phyloP scores from a whole-genome alignment of 2,329 filamentous ascomycete genomes.

The Penicillium palitans region DNA sequence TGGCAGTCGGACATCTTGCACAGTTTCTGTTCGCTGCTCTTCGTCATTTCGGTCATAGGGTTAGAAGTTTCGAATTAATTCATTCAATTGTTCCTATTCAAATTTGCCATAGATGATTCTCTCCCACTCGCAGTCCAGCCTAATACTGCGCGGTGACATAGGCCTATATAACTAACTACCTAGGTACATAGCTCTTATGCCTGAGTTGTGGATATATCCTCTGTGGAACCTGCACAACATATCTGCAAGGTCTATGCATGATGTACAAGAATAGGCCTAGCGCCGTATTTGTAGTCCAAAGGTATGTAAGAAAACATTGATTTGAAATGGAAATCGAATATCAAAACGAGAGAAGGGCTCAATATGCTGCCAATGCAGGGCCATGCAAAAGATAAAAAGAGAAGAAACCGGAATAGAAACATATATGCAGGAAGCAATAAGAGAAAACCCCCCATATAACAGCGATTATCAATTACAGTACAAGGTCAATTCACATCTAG shows the following conservation, averaged over 20 bases:
- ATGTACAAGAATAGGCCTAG: conserved; percentile 4
- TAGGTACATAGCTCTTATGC: not conserved
- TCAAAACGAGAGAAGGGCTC: conserved; percentile 9
- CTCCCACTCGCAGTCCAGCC: not conserved
- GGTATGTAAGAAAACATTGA: not conserved
- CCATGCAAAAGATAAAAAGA: conserved; percentile 12
- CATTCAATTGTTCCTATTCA: conserved; percentile 11
- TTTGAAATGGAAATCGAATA: not conserved
- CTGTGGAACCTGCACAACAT: conserved; percentile 11
- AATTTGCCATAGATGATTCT: too few relatives aligned
- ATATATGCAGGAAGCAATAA: conserved; percentile 21
- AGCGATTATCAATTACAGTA: conserved; percentile 21
- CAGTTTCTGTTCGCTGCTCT: conserved; percentile 2
- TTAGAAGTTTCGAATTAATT: conserved; percentile 13
- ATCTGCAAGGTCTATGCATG: conserved; percentile 6
- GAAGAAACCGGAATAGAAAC: not conserved
- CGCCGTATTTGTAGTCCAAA: not conserved
- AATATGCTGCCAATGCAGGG: conserved; percentile 16
- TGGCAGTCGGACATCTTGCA: conserved; percentile 7
- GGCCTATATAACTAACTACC: too few relatives aligned
- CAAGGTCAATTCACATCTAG: conserved; percentile 12
- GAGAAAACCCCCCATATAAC: conserved; percentile 7
- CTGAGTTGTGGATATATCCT: not conserved
- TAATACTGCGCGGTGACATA: not conserved
- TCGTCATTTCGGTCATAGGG: not conserved